Evolutionary conservation across 164 flowering plant species (phyloP).

Genomic region (Annona cherimola): DNA sequence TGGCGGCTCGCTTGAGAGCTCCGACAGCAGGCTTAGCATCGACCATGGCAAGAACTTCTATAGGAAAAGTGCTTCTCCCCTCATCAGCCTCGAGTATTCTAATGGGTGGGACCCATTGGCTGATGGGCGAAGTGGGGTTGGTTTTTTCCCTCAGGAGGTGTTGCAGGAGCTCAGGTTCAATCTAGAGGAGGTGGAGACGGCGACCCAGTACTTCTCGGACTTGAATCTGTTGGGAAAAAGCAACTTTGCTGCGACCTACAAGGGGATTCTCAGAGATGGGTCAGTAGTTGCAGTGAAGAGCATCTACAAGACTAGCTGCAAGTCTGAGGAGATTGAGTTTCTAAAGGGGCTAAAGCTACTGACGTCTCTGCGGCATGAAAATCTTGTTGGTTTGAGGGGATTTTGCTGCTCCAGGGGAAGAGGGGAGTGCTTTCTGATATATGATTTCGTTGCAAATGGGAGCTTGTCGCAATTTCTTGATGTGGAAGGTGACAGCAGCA

Average conservation of each 20-base stretch:
- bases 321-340: slow-evolving; percentile 77
- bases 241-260: slow-evolving; percentile 60
- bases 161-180: slow-evolving; percentile 58
- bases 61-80: slow-evolving; percentile 70
- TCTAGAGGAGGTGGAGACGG: slow-evolving; percentile 83
- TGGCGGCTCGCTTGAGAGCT: slow-evolving; percentile 52
- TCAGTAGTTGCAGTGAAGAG: slow-evolving; percentile 74
- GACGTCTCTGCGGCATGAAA: slow-evolving; percentile 72
- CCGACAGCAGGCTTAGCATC: slow-evolving; percentile 61
- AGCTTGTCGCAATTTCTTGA: slow-evolving; percentile 68
- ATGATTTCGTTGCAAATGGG: slow-evolving; percentile 75
- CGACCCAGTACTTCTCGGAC: slow-evolving; percentile 86
- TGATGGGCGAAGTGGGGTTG: slow-evolving; percentile 35
- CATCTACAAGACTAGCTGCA: slow-evolving; percentile 75
- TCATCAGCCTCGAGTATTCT: slow-evolving; percentile 76
- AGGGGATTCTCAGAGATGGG: slow-evolving; percentile 78
- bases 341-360: slow-evolving; percentile 68
- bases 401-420: slow-evolving; percentile 90
- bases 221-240: slow-evolving; percentile 75
- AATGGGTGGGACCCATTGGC: slow-evolving; percentile 92
- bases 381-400: slow-evolving; percentile 70
- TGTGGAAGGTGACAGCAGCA: slow-evolving; percentile 35
- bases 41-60: slow-evolving; percentile 57
- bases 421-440: slow-evolving; percentile 89
- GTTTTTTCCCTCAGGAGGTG: slow-evolving; percentile 51